These are phyloP conservation scores for Microsporum ferrugineum DNA, from an alignment of 2,329 filamentous ascomycete species.

Conservation along the genomic window DNA sequence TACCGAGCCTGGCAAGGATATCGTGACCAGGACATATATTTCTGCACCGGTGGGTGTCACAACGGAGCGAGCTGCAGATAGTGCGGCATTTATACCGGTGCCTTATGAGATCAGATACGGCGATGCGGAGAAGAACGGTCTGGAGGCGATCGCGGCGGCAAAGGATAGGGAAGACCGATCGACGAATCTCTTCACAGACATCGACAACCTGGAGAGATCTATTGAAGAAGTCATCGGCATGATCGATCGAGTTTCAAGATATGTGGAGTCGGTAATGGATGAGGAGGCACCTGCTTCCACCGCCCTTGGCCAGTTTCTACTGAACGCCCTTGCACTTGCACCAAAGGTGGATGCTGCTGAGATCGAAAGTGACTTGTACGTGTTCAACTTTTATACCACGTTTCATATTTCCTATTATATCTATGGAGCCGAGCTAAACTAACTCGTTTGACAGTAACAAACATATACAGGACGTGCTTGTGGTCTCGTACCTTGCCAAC, in stretches of 20 bases:
- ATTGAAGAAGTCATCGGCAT: conserved; percentile 80
- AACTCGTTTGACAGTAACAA: conserved; percentile 57
- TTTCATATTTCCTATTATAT: conserved; percentile 5
- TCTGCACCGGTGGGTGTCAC: conserved; percentile 90
- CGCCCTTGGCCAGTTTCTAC: conserved; percentile 84
- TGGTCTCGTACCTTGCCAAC: conserved; percentile 96
- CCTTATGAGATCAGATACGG: conserved; percentile 88
- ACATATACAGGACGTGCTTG: conserved; percentile 96
- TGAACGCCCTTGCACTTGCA: conserved; percentile 83
- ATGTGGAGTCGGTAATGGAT: conserved; percentile 80
- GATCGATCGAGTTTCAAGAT: conserved; percentile 81
- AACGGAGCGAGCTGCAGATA: conserved; percentile 86
- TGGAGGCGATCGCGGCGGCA: conserved; percentile 75
- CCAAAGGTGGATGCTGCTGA: conserved; percentile 86
- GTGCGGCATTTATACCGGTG: conserved; percentile 93
- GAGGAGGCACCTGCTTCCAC: conserved; percentile 82
- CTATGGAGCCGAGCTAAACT: conserved; percentile 17
- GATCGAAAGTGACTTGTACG: conserved; percentile 86
- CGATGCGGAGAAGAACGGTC: conserved; percentile 62
- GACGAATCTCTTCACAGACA: conserved; percentile 67
- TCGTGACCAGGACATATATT: conserved; percentile 89
- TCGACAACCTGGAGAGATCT: conserved; percentile 76
- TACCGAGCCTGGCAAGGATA: conserved; percentile 75
- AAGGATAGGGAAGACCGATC: conserved; percentile 66
- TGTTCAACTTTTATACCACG: conserved; percentile 15